These are phyloP conservation scores for Helicocarpus griseus DNA, from an alignment of 2,329 filamentous ascomycete genomes.

Conservation along the genomic window DNA sequence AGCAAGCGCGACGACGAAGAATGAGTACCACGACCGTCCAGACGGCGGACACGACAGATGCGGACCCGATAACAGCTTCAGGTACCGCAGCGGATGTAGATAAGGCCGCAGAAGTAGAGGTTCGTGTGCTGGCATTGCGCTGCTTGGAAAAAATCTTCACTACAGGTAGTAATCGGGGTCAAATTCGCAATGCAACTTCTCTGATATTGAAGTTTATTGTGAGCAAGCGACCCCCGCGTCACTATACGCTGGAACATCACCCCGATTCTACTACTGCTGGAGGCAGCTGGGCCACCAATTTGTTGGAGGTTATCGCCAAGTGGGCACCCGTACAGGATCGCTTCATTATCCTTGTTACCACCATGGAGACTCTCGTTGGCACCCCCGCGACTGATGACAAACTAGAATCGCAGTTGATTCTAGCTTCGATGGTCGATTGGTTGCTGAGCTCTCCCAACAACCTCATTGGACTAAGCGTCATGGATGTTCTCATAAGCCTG, in stretches of 20 bases:
- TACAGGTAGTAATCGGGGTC: slow-evolving; percentile 63
- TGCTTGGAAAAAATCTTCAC: slow-evolving; percentile 81
- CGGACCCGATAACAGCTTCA: slow-evolving; percentile 55
- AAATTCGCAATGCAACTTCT: slow-evolving; percentile 67
- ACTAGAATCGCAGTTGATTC: slow-evolving; percentile 61
- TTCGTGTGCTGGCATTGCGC: slow-evolving; percentile 71
- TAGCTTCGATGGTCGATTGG: slow-evolving; percentile 70
- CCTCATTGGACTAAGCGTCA: slow-evolving; percentile 88
- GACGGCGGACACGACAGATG: slow-evolving; percentile 60
- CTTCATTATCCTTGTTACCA: slow-evolving; percentile 76
- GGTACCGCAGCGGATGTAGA: slow-evolving; percentile 81
- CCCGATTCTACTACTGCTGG: slow-evolving; percentile 34
- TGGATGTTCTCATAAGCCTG: slow-evolving; percentile 82
- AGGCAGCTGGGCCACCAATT: slow-evolving; percentile 67
- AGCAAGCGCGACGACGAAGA: slow-evolving; percentile 55
- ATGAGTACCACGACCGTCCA: slow-evolving; percentile 71
- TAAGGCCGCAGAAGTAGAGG: slow-evolving; percentile 79
- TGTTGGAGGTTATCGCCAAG: slow-evolving; percentile 68
- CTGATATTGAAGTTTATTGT: slow-evolving; percentile 66
- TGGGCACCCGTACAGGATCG: slow-evolving; percentile 94
- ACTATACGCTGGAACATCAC: slow-evolving; percentile 36
- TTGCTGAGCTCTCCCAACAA: slow-evolving; percentile 82
- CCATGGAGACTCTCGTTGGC: slow-evolving; percentile 64
- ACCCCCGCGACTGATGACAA: slow-evolving; percentile 60
- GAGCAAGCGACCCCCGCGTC: slow-evolving; percentile 44